Evolutionary conservation across 2,329 filamentous ascomycete species (phyloP).

Genomic region (Phaeosphaeria sp.): DNA sequence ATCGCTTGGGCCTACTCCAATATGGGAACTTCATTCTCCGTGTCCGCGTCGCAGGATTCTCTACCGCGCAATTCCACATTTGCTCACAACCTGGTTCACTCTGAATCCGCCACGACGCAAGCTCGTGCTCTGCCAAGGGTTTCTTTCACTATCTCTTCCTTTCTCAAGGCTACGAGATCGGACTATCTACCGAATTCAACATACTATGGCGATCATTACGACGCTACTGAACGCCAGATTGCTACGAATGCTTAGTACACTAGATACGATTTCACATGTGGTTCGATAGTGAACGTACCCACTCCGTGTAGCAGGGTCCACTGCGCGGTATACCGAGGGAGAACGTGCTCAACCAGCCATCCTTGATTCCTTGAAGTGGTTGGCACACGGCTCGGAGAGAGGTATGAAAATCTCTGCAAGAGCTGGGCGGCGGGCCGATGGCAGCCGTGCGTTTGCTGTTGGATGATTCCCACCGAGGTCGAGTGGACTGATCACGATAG

Average conservation of each 20-base stretch:
- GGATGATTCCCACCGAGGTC: neutral
- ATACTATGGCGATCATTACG: conserved; percentile 14
- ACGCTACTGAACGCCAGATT: conserved; percentile 11
- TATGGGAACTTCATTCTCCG: conserved; percentile 16
- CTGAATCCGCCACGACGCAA: conserved; percentile 4
- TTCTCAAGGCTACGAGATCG: conserved; percentile 10
- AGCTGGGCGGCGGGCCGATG: conserved; percentile 24
- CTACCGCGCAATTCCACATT: conserved; percentile 2
- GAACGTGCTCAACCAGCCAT: conserved; percentile 23
- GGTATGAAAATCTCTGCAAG: conserved; percentile 33
- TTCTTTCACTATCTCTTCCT: neutral
- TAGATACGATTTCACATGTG: conserved; percentile 25
- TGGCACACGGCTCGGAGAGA: conserved; percentile 21
- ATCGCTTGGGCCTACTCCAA: conserved; percentile 12
- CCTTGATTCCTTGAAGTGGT: conserved; percentile 20
- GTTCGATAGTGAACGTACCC: conserved; percentile 13
- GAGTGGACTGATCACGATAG: neutral
- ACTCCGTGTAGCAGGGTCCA: conserved; percentile 11
- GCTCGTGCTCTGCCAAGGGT: conserved; percentile 16
- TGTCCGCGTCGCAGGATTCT: conserved; percentile 5
- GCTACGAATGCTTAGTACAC: conserved; percentile 6
- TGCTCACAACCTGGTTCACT: neutral
- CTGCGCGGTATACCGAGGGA: conserved; percentile 17
- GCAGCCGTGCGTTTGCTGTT: conserved; percentile 11
- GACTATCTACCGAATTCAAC: conserved; percentile 23